Evolutionary conservation across 352 stramenopile genomes (phyloP).

Genomic region (Pythium insidiosum): DNA sequence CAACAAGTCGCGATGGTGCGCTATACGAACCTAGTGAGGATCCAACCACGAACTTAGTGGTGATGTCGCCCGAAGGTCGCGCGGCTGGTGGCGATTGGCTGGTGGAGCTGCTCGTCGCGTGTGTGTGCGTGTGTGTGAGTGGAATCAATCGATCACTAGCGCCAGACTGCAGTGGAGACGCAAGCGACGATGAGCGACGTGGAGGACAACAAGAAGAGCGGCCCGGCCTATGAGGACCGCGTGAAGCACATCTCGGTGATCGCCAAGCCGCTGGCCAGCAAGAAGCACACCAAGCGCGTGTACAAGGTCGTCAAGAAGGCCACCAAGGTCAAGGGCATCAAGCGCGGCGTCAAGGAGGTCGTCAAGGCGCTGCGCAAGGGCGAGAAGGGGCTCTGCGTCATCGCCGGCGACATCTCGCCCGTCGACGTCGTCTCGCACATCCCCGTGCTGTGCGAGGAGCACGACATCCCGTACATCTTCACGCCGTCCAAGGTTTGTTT

Average conservation of each 20-base stretch:
- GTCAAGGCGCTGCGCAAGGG: constrained; percentile 97
- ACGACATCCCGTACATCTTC: constrained; percentile 98
- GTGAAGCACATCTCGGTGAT: constrained; percentile 89
- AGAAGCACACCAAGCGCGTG: constrained; percentile 94
- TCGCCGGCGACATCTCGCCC: constrained; percentile 99
- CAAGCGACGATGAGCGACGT: constrained; percentile 50
- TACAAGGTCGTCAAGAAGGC: constrained; percentile 96
- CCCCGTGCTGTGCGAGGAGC: constrained; percentile 97
- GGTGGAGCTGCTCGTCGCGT: constrained; percentile 7
- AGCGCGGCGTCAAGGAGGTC: constrained; percentile 99
- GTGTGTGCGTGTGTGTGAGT: too few species aligned
- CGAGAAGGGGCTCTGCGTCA: constrained; percentile 97
- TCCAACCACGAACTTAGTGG: too few species aligned
- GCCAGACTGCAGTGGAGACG: too few species aligned
- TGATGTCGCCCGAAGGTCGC: constrained; percentile 1
- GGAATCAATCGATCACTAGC: too few species aligned
- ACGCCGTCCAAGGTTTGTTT: constrained; percentile 90
- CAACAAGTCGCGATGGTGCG: too few species aligned
- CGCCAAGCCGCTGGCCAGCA: constrained; percentile 94
- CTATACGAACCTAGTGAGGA: too few species aligned
- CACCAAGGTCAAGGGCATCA: constrained; percentile 94
- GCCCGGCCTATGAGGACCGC: constrained; percentile 70
- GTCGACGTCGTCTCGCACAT: constrained; percentile 99
- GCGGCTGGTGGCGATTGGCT: constrained; percentile 6
- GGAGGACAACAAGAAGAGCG: constrained; percentile 48